A percentile compares a stretch with the other conserved stretches of the same genome.
Evolutionary conservation across 805 yeast genomes (phyloP).

Genomic region (Kregervanrija pseudodelftensis): DNA sequence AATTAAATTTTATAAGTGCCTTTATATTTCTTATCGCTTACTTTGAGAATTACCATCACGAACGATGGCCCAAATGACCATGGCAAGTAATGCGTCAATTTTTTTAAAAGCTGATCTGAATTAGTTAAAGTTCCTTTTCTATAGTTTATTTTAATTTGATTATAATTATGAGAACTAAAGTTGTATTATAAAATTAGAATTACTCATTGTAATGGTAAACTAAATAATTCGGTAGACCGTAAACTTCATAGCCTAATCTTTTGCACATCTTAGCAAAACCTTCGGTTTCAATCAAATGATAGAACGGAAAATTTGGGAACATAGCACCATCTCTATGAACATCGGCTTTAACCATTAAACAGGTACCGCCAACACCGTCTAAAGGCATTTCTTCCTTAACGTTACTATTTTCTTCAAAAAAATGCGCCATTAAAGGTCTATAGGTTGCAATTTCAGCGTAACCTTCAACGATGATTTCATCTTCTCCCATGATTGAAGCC

Average conservation of each 20-base stretch:
- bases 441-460: slow-evolving; percentile 90
- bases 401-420: slow-evolving; percentile 63
- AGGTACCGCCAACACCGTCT: slow-evolving; percentile 98
- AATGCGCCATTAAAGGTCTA: slow-evolving; percentile 89
- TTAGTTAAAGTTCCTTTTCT: no score
- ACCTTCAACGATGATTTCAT: slow-evolving; percentile 93
- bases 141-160: no score
- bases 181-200: neutral
- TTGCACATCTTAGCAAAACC: slow-evolving; percentile 99
- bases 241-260: slow-evolving; percentile 83
- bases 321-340: slow-evolving; percentile 99
- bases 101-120: no score
- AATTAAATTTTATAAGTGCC: no score
- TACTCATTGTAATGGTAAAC: slow-evolving; percentile 87
- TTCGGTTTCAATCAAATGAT: slow-evolving; percentile 94
- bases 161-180: no score
- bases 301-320: slow-evolving; percentile 98
- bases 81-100: no score
- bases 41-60: no score
- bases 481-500: slow-evolving; percentile 69
- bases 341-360: slow-evolving; percentile 90
- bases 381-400: slow-evolving; percentile 64
- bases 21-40: no score
- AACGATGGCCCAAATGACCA: no score
- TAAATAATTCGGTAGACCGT: slow-evolving; percentile 89